These are phyloP conservation scores for Xerophyta viscosa DNA, from an alignment of 106 monocot genomes.

Conservation along the genomic window DNA sequence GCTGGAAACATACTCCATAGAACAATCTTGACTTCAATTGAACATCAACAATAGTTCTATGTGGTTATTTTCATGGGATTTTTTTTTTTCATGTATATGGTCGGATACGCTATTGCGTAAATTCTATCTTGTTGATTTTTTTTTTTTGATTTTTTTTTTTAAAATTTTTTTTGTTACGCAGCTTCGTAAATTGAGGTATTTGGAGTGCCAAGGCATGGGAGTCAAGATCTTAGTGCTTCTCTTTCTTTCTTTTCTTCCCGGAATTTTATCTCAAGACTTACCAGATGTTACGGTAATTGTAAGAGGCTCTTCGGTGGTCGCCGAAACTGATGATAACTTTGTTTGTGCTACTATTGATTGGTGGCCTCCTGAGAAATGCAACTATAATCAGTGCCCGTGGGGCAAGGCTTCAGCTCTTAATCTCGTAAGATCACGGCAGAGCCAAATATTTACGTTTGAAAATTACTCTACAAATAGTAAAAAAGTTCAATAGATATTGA, in stretches of 20 bases:
- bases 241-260: constrained; percentile 28
- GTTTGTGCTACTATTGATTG: constrained; percentile 53
- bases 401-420: constrained; percentile 25
- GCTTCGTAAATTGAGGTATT: neutral
- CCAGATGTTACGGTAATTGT: constrained; percentile 19
- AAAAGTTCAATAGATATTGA: neutral
- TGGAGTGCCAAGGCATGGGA: constrained; percentile 25
- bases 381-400: constrained; percentile 48
- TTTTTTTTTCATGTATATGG: neutral
- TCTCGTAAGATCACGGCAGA: constrained; percentile 33
- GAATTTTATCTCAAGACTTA: constrained; percentile 17
- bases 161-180: neutral
- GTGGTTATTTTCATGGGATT: neutral
- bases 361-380: constrained; percentile 59
- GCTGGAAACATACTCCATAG: neutral
- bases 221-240: constrained; percentile 29
- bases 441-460: neutral
- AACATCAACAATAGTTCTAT: neutral
- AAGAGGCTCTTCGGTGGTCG: constrained; percentile 12
- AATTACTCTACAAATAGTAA: neutral
- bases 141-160: too few species aligned
- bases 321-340: constrained; percentile 32
- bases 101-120: too few species aligned
- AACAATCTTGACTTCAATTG: neutral
- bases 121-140: too few species aligned